Base-by-base conservation (phyloP, 83 land plant species). In the Thuja plicata region DNA sequence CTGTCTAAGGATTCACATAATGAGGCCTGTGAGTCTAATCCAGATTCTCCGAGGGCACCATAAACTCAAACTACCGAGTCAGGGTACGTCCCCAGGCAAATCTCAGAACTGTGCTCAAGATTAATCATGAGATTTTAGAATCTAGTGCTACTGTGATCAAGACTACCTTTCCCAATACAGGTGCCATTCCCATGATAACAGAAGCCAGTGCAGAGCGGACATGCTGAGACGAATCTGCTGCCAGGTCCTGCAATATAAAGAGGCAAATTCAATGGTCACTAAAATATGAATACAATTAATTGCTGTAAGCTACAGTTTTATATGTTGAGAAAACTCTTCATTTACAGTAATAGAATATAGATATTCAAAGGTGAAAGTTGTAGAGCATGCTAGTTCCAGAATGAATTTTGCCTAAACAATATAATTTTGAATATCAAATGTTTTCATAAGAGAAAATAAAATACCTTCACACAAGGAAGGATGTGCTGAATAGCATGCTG, bases 101-200 rank as follows among this genome's bases (percentile, higher is more conserved):
- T 54, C 3, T 54, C 57, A 54, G 16, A 54, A 54, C 57, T 54
- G 57, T 54, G 17, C 57, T 54, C 57, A 54, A 3, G 17, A 54
- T 54, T 15, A 54, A 54, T 54, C 57, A 16, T 54, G 57, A 54
- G 19, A 0, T 54, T 54, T 54, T 54, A 16, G 17, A 54, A 54
- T 54, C 19, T 54, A 54, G 16, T 16, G 54, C 54, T 50, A 50
- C 54, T 24, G 7, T 62, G 24, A 62, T 62, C 70, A 48, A 88
- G 70, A 82, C 13, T 83, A 93, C 94, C 91, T 92, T 93, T 82
- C 94, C 94, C 41, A 93, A 76, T 71, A 90, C 57, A 13, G 94
- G 94, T 8, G 94, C 94, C 94, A 93, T 93, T 83, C 94, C 94
- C 94, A 93, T 93, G 48, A 93, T 93, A 24, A 93, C 94, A 87